Base-by-base conservation (phyloP, 2,329 filamentous ascomycete genomes). In the Arthrobotrys megalospora region DNA sequence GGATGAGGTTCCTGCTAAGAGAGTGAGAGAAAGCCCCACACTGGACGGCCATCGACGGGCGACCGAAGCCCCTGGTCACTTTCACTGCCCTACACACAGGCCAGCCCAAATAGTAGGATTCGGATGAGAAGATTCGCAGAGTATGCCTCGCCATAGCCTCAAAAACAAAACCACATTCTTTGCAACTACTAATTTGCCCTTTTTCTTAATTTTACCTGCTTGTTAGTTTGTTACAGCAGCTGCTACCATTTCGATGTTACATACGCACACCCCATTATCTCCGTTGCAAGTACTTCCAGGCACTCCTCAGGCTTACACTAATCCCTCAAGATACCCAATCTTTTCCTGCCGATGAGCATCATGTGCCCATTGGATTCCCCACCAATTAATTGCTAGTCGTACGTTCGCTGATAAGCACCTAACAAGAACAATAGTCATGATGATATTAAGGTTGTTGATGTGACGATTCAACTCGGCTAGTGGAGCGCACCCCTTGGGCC, bases 81-180 rank as follows among this genome's bases (percentile, higher is more conserved):
- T 60, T 60, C 38, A 71, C 58, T 63, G 43, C 60, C 68, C 47
- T 58, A 67, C 50, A 16, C 16, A 12, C 24, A 34, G 16, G 12
- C 53, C 55, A 62, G 67, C 66, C 75, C 70, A 72, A 78, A 68
- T 32, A 78, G 75, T 78, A 78, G 75, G 75, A 78, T 78, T 72
- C 75, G 66, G 43, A 36, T 24, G 47, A 48, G 47, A 38, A 43
- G n/a, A 8, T 19, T 60, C 45, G 24, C 36, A 41, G 10, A 76
- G 72, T 76, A 50, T 47, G 66, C 66, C 73, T 70, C 66, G 73
- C 55, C 71, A 77, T 71, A 77, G 73, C 73, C 73, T 67, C 73
- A 60, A 52, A 45, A 41, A 16, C n/a, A 50, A 62, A 45, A 52
- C 69, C 58, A 77, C 66, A 77, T 66, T 77, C 58, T 62, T 50